Evolutionary conservation across 2,329 filamentous ascomycete genomes (phyloP).

Genomic region (Aspergillus fijiensis): DNA sequence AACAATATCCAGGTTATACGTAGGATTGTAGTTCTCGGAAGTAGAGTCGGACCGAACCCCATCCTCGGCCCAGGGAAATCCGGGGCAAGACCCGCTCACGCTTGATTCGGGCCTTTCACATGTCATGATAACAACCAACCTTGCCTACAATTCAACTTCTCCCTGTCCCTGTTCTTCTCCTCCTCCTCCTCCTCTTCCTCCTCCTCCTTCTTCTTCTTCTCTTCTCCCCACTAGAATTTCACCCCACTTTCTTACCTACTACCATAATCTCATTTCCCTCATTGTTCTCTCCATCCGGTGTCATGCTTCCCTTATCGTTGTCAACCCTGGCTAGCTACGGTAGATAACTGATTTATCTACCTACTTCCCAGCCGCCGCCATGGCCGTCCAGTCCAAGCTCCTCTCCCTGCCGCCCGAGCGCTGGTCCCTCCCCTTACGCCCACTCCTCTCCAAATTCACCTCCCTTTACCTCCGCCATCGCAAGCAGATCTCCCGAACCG

Average conservation of each 20-base stretch:
- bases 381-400: slow-evolving; percentile 76
- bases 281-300: slow-evolving; percentile 5
- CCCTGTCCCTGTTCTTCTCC: not conserved
- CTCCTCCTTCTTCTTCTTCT: not conserved
- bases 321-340: slow-evolving; percentile 22
- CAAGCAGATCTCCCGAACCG: slow-evolving; percentile 74
- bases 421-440: slow-evolving; percentile 54
- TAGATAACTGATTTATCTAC: not conserved
- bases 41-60: not conserved
- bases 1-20: no score
- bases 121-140: slow-evolving; percentile 9
- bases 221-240: not conserved
- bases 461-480: slow-evolving; percentile 75
- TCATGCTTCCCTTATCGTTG: slow-evolving; percentile 20
- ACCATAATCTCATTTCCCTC: not conserved
- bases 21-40: no score
- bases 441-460: slow-evolving; percentile 65
- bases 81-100: slow-evolving; percentile 2
- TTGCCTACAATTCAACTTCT: no score
- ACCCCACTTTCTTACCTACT: not conserved
- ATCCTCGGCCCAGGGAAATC: slow-evolving; percentile 18
- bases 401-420: slow-evolving; percentile 56
- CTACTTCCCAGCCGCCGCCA: slow-evolving; percentile 33
- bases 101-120: slow-evolving; percentile 16
- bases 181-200: not conserved